phyloP scores from a whole-genome alignment of 345 rosid genomes.

The Mangifera indica region DNA sequence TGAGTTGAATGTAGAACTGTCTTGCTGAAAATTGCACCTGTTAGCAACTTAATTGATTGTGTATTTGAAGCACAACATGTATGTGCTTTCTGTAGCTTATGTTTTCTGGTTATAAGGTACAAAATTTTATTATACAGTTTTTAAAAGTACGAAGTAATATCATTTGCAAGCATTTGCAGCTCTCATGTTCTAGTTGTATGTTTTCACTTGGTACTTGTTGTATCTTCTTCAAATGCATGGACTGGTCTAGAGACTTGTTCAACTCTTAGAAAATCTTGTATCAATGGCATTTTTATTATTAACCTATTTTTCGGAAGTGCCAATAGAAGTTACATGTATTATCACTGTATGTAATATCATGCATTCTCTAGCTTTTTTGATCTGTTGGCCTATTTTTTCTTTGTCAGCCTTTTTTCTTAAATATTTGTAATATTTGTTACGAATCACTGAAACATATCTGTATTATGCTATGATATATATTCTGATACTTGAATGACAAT shows the following conservation, averaged over 20 bases:
- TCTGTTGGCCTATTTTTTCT: constrained; percentile 1
- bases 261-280: neutral
- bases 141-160: neutral
- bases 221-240: neutral
- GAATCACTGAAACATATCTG: neutral
- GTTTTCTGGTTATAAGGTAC: neutral
- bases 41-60: neutral
- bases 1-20: constrained; percentile 32
- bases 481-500: constrained; percentile 12
- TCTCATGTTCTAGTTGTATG: neutral
- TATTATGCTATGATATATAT: neutral
- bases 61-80: neutral
- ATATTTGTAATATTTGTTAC: neutral
- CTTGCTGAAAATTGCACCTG: constrained; percentile 7
- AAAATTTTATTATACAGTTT: neutral
- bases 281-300: neutral
- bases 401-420: neutral
- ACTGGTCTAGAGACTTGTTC: neutral
- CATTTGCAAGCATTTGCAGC: constrained; percentile 6
- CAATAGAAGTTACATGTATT: neutral
- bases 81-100: neutral
- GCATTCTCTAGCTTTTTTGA: neutral
- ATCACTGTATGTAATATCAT: neutral
- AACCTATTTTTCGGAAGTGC: neutral
- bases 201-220: neutral